These are phyloP conservation scores for Alternaria sp. DNA, from an alignment of 2,329 filamentous ascomycete species.

Conservation along the genomic window DNA sequence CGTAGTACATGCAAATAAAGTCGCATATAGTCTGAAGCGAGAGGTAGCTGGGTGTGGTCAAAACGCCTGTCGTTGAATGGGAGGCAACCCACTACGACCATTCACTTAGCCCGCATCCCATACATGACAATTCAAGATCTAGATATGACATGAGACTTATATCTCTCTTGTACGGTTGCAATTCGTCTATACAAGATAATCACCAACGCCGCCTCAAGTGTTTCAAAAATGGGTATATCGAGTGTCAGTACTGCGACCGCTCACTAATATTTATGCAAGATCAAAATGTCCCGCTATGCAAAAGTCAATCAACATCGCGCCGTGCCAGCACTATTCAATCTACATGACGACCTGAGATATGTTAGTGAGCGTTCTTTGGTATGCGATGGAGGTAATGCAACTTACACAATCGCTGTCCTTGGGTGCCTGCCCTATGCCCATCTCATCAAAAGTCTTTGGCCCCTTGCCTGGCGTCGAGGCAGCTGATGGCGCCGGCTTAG, in stretches of 20 bases:
- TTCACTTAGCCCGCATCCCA: background rate
- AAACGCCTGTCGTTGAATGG: background rate
- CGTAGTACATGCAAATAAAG: background rate
- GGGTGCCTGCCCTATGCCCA: conserved; percentile 89
- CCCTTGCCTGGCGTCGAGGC: conserved; percentile 68
- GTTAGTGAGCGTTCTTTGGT: conserved; percentile 17
- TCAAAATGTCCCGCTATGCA: conserved; percentile 34
- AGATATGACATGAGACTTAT: background rate
- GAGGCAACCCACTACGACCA: background rate
- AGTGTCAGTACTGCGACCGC: conserved; percentile 13
- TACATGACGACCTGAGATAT: conserved; percentile 42
- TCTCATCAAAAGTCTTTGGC: conserved; percentile 95
- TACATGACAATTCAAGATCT: background rate
- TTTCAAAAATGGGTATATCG: conserved; percentile 23
- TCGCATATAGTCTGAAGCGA: too few species aligned
- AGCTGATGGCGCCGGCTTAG: conserved; percentile 44
- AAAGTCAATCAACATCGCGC: conserved; percentile 9
- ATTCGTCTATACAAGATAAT: conserved; percentile 13
- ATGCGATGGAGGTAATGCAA: background rate
- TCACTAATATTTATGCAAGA: conserved; percentile 24
- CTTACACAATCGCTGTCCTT: conserved; percentile 90
- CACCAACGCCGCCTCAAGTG: background rate
- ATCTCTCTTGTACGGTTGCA: background rate
- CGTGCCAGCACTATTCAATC: conserved; percentile 7
- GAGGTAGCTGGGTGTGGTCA: too few species aligned